Percentiles rank a stretch among this genome's conserved stretches.
Conservation (phyloP, 2,329 filamentous ascomycete genomes). For the Ophiostoma australiae region DNA sequence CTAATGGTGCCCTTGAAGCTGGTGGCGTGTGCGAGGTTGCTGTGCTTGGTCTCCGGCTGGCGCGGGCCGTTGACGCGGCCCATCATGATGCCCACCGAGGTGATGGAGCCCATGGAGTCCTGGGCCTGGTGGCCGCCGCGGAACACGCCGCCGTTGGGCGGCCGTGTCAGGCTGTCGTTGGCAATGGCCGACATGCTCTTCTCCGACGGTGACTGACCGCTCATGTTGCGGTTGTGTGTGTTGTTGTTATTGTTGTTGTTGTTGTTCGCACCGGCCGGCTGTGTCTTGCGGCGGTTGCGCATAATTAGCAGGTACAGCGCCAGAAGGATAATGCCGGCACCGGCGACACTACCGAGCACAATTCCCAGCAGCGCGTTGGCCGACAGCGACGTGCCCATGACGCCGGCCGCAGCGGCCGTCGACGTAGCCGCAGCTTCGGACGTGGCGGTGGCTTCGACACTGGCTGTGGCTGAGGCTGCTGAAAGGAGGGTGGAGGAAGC, state of each 20-base stretch:
- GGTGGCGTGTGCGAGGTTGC: constrained; percentile 15
- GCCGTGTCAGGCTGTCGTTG: constrained; percentile 39
- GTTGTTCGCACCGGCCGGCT: neutral
- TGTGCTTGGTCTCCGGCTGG: constrained; percentile 26
- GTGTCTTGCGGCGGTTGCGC: constrained; percentile 42
- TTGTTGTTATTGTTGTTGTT: neutral
- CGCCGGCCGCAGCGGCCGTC: constrained; percentile 22
- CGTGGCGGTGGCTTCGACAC: constrained; percentile 33
- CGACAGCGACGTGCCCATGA: constrained; percentile 34
- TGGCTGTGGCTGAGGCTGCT: constrained; percentile 12
- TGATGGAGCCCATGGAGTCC: constrained; percentile 54
- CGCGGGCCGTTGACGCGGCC: constrained; percentile 54
- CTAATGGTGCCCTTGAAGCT: constrained; percentile 55
- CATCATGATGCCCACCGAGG: constrained; percentile 62
- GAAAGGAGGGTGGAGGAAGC: constrained; percentile 7
- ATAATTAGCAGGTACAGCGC: constrained; percentile 65
- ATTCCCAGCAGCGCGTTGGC: constrained; percentile 55
- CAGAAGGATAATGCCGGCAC: constrained; percentile 64
- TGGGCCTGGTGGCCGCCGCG: constrained; percentile 50
- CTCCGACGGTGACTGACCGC: constrained; percentile 49
- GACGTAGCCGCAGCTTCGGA: constrained; percentile 27
- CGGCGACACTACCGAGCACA: constrained; percentile 15
- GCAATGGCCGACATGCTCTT: constrained; percentile 51
- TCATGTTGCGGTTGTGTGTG: neutral
- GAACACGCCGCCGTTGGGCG: constrained; percentile 37